phyloP scores from a whole-genome alignment of 805 yeast species.

The Pichia eremophila region DNA sequence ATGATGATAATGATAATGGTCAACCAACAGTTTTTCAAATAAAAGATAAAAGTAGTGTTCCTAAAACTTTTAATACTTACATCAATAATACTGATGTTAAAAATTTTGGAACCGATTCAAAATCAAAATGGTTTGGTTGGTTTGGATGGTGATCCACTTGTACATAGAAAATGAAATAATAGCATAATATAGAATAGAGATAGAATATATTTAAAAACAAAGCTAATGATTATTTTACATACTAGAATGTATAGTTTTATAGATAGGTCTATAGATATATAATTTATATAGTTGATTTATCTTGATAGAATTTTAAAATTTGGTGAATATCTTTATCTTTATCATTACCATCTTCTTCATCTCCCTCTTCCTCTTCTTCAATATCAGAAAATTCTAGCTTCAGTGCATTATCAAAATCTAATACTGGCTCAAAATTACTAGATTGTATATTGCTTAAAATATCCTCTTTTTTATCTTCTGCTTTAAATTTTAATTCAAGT shows the following conservation, averaged over 20 bases:
- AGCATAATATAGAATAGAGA: no score
- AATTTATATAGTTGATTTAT: neutral
- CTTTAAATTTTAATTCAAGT: constrained; percentile 10
- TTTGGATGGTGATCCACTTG: constrained; percentile 1
- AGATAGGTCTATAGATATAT: neutral
- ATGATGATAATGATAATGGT: constrained; percentile 15
- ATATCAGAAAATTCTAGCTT: constrained; percentile 20
- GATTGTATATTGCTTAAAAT: neutral
- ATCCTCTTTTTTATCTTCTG: neutral
- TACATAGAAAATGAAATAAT: no score
- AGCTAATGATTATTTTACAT: neutral
- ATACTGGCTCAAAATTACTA: neutral
- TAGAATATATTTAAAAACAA: no score
- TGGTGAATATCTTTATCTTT: constrained; percentile 12
- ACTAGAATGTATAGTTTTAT: neutral
- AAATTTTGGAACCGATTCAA: constrained; percentile 20
- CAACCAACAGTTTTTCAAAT: constrained; percentile 18
- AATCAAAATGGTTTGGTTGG: constrained; percentile 13
- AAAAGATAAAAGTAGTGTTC: constrained; percentile 16
- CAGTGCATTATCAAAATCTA: constrained; percentile 5
- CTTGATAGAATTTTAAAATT: neutral
- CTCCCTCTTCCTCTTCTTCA: constrained; percentile 9
- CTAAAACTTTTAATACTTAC: constrained; percentile 22
- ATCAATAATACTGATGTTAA: constrained; percentile 17
- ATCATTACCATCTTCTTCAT: constrained; percentile 15